Base-by-base conservation (phyloP, 768 basidiomycete genomes). In the Hygrophorus pudorinus region DNA sequence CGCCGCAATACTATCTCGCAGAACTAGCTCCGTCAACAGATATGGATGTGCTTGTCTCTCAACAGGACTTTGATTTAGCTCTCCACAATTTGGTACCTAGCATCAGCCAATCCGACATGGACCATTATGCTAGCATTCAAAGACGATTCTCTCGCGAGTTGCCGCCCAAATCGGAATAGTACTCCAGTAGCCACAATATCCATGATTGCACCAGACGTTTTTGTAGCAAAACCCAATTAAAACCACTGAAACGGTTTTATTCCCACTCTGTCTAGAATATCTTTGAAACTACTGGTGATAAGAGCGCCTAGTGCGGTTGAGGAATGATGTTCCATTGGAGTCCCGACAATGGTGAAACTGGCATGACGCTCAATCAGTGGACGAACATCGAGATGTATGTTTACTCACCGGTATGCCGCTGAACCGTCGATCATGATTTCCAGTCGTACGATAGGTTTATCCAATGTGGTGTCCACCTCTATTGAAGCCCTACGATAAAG, bases 1-100 rank as follows among this genome's bases (percentile, higher is more conserved):
- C 90, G 2, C 72, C 91, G 0, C 91, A 94, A 56, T 94, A 91
- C 54, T 97, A 88, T 53, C 75, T 97, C 6, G 73, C 83, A 9
- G 90, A 92, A 57, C 68, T 96, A 51, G 90, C 89, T 0, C 65
- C 67, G 5, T 60, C 72, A 0, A 69, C 67, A 17, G 91, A 94
- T 46, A 73, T 82, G 10, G 71, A 76, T 10, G 81, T 97, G 11
- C 64, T 80, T n/a, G 89, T 98, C 0, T 72, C 72, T 0, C 66
- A 67, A 48, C 67, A 65, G 18, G 94, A 98, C 62, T 98, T 98
- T 60, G 67, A 76, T 24, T 59, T 59, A 10, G 93, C 94, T 2
- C 64, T 97, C 17, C 51, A 61, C 2, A 78, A 78, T 46, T 68
- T 93, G 2, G 68, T 81, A 9, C 88, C 90, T 3, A 89, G 85